Conservation (phyloP, 1,139 yeast genomes). For the Debaryomycetaceae sp. region DNA sequence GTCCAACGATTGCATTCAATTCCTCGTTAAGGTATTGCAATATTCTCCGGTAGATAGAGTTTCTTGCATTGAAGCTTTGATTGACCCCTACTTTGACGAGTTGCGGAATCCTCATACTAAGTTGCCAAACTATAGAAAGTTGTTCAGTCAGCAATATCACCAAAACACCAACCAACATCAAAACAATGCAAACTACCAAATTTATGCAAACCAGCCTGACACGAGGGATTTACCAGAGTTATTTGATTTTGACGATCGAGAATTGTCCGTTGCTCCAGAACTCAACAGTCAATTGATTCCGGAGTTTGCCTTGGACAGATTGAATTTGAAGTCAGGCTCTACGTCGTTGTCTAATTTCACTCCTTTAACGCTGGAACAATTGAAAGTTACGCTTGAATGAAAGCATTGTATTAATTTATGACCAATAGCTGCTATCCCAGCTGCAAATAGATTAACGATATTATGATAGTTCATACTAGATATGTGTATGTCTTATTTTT, state of each 20-base stretch:
- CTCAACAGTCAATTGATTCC: constrained; percentile 39
- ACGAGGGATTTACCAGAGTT: constrained; percentile 41
- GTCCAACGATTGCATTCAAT: constrained; percentile 58
- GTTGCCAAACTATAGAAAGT: constrained; percentile 52
- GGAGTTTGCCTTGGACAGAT: constrained; percentile 30
- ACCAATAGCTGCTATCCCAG: neutral
- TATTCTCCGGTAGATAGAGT: constrained; percentile 75
- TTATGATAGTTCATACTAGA: neutral
- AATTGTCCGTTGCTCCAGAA: constrained; percentile 38
- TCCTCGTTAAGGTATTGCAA: constrained; percentile 59
- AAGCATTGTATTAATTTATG: neutral
- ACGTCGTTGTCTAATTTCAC: constrained; percentile 26
- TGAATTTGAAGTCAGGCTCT: constrained; percentile 24
- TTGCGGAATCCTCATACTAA: constrained; percentile 53
- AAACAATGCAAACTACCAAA: constrained; percentile 34
- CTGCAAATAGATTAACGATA: neutral
- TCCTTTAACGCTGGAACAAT: constrained; percentile 32
- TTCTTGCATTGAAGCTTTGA: constrained; percentile 64
- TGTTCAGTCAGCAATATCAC: constrained; percentile 39
- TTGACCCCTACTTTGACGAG: constrained; percentile 75
- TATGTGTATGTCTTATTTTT: neutral
- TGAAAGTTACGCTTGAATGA: constrained; percentile 36
- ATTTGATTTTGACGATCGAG: constrained; percentile 50
- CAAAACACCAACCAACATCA: constrained; percentile 12
- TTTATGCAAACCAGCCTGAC: constrained; percentile 40